Evolutionary conservation across 2,329 filamentous ascomycete species (phyloP).

Genomic region (Hymenoscyphus albidus): DNA sequence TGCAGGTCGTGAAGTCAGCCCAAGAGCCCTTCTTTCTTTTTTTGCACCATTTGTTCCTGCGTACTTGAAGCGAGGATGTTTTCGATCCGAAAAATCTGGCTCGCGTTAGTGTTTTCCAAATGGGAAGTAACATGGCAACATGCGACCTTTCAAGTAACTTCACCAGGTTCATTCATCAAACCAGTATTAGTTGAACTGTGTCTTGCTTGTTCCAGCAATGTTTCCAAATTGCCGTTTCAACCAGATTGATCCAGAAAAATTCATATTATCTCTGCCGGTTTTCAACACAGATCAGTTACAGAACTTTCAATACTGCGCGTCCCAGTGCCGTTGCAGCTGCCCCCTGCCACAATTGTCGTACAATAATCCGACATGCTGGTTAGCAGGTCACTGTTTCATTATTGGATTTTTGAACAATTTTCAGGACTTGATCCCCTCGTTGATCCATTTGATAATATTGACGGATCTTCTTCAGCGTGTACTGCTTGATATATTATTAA

Average conservation of each 20-base stretch:
- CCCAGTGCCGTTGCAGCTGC: neutral
- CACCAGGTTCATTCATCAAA: neutral
- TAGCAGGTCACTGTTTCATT: neutral
- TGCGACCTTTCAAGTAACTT: neutral
- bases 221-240: neutral
- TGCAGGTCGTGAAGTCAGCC: conserved; percentile 12
- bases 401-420: neutral
- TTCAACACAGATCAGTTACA: neutral
- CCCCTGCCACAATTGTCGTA: neutral
- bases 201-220: neutral
- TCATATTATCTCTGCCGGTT: neutral
- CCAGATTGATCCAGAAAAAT: neutral
- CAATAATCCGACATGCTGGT: neutral
- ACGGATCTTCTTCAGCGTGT: neutral
- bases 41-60: conserved; percentile 13
- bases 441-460: neutral
- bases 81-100: neutral
- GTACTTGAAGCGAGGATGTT: conserved; percentile 6
- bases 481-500: neutral
- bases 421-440: neutral
- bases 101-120: conserved; percentile 15
- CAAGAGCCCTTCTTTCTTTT: conserved; percentile 4
- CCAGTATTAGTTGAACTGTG: neutral
- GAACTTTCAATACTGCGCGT: neutral
- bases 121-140: neutral